Evolutionary conservation across 2,329 filamentous ascomycete genomes (phyloP), one percentile per base, ranked within the genome.

Genomic region (Ilyonectria destructans): DNA sequence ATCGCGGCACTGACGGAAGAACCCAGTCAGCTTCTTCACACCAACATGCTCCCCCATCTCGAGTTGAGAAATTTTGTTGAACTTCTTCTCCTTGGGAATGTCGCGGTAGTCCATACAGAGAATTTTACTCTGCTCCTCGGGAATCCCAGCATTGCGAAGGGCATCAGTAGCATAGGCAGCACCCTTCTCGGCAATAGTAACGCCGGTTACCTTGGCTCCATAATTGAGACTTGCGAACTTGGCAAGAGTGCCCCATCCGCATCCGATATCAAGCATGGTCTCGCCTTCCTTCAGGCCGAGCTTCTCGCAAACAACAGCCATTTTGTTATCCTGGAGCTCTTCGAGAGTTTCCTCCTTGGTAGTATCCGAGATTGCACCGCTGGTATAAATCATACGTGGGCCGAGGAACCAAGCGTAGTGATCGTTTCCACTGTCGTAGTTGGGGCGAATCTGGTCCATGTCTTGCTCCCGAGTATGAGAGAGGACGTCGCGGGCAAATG

Each of bases 41-140:
- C 95, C 95, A 74, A 98, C 95, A 84, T 98, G 95, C 86, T 98
- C 95, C 58, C 94, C 95, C 95, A 98, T 98, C 83, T 98, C 95
- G 51, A 98, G 90, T 82, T 95, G 97, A 71, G 95, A 97, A 79
- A 98, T 97, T 86, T 97, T 97, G 83, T 96, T 90, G 86, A 95
- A 98, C 76, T 92, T 85, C n/a, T 92, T 90, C 45, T 92, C 88
- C 12, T 26, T 26, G 26, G 94, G 93, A 71, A 96, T 94, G 77
- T 98, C 96, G 76, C 95, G 93, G 86, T 98, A 98, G 83, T 98
- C 96, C 87, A 94, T 92, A 88, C 95, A 98, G 67, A 97, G 85
- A 76, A 98, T 94, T 69, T 89, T 90, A 84, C 92, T 96, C 85
- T 98, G 95, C 72, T 91, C 89, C 80, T 97, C 93, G 56, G 91